phyloP scores from a whole-genome alignment of 345 rosid species.

The Populus euphratica region DNA sequence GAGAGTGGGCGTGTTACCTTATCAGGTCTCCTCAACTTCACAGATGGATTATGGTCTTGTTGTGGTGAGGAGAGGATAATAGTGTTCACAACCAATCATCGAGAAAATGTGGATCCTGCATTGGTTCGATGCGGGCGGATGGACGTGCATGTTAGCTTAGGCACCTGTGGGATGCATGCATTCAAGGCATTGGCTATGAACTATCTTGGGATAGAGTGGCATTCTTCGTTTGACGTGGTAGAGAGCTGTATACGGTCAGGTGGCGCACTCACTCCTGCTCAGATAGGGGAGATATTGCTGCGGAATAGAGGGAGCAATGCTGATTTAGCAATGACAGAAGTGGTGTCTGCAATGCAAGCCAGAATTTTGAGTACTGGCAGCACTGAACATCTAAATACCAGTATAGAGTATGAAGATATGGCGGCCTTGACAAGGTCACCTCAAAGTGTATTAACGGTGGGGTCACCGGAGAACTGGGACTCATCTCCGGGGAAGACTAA shows the following conservation, averaged over 20 bases:
- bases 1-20: slow-evolving; percentile 38
- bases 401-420: slow-evolving; percentile 27
- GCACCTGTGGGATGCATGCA: slow-evolving; percentile 41
- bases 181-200: slow-evolving; percentile 38
- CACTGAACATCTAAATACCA: slow-evolving; percentile 5
- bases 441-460: slow-evolving; percentile 34
- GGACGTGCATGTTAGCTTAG: slow-evolving; percentile 45
- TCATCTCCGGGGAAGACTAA: slow-evolving; percentile 27
- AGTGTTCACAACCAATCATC: slow-evolving; percentile 44
- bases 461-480: slow-evolving; percentile 41
- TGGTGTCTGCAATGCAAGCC: slow-evolving; percentile 37
- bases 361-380: slow-evolving; percentile 20
- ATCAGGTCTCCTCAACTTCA: slow-evolving; percentile 44
- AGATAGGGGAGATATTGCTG: slow-evolving; percentile 40
- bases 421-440: slow-evolving; percentile 30
- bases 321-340: slow-evolving; percentile 41
- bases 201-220: slow-evolving; percentile 35
- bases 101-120: slow-evolving; percentile 45
- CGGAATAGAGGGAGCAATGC: slow-evolving; percentile 36
- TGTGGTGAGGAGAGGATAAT: slow-evolving; percentile 46
- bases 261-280: slow-evolving; percentile 45
- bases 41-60: slow-evolving; percentile 48
- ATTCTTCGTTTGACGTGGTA: slow-evolving; percentile 32
- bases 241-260: slow-evolving; percentile 42
- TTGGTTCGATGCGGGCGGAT: slow-evolving; percentile 46